Evolutionary conservation across 345 rosid species (phyloP).

Genomic region (Lumnitzera racemosa): DNA sequence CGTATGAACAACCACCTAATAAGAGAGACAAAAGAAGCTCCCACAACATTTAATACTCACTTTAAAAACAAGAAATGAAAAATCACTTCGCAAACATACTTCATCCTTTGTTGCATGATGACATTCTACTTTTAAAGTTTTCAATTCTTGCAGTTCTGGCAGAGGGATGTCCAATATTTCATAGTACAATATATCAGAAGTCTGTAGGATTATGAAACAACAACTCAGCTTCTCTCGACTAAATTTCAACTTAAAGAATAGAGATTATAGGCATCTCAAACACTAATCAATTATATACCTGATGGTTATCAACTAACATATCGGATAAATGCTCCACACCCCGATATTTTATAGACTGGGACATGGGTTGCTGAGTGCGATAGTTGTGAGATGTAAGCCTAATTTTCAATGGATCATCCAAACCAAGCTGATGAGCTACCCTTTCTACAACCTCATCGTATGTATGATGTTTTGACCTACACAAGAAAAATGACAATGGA

Average conservation of each 20-base stretch:
- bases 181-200: conserved; percentile 83
- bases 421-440: conserved; percentile 53
- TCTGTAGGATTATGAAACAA: conserved; percentile 32
- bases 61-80: neutral
- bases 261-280: neutral
- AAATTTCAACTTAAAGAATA: conserved; percentile 1
- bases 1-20: conserved; percentile 78
- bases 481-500: conserved; percentile 4
- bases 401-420: conserved; percentile 65
- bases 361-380: conserved; percentile 68
- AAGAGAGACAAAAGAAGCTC: conserved; percentile 3
- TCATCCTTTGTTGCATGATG: conserved; percentile 78
- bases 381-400: conserved; percentile 74
- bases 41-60: neutral
- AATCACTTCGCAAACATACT: conserved; percentile 37
- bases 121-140: conserved; percentile 81
- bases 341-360: conserved; percentile 63
- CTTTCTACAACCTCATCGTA: conserved; percentile 90
- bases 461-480: conserved; percentile 79
- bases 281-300: conserved; percentile 31
- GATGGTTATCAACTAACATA: conserved; percentile 89
- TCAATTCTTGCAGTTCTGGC: conserved; percentile 86
- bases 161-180: conserved; percentile 97
- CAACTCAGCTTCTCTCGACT: conserved; percentile 9
- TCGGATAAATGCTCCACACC: conserved; percentile 75